Base-by-base conservation (phyloP, 2,329 filamentous ascomycete genomes). In the Aspergillus sojae region DNA sequence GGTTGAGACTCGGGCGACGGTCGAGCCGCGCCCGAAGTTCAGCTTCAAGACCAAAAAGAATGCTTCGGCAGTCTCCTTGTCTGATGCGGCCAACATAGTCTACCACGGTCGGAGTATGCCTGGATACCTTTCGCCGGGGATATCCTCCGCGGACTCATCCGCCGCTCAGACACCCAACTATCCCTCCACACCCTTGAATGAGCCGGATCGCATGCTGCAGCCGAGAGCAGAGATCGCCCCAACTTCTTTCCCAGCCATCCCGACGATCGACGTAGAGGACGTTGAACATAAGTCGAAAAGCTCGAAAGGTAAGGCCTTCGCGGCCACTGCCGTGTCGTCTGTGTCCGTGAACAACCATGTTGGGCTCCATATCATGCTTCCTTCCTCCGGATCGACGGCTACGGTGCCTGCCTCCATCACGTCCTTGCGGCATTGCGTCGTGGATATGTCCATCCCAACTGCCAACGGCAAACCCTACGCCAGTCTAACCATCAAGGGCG, bases 11-110 rank as follows among this genome's bases (percentile, higher is more conserved):
- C 86, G 89, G 19, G 84, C 87, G 45, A 86, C 85, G 26, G 85
- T 92, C 59, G 87, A 88, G 0, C 92, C 93, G 9, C 91, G 90
- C 69, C 86, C 89, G 12, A 92, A 93, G 65, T 97, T 97, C 79
- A 87, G 91, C 60, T 97, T 97, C 83, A 96, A 89, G 73, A 82
- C 81, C 50, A 81, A 80, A 64, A 88, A 86, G 66, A 86, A 84
- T 64, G 71, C 78, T 1, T 83, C 83, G 9, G 82, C 85, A 7
- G 83, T 87, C 56, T 87, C 85, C 23, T 72, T 88, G 39, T 81
- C 80, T 45, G 83, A 88, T 72, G 85, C 86, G 45, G 85, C 84
- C 6, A 83, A 86, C 62, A 69, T 88, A 19, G 82, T 84, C 19
- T 76, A 80, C 12, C 79, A 84, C 63, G 79, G 82, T 52, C 82